Conservation (phyloP, 1,139 yeast genomes). For the Saccharomycopsis hybrid region DNA sequence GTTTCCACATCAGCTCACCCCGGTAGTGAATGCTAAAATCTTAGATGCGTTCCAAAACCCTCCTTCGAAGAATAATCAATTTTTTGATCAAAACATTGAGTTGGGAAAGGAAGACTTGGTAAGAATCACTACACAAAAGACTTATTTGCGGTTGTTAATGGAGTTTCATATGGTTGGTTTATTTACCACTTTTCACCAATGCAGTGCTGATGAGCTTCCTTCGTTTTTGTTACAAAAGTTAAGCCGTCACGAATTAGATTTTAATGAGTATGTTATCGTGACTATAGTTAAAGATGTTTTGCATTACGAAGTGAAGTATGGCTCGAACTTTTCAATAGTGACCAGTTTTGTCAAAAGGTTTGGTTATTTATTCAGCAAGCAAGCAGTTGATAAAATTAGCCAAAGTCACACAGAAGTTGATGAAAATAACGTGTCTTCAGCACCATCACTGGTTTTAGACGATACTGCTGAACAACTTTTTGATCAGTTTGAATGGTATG, state of each 20-base stretch:
- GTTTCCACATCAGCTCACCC: constrained; percentile 49
- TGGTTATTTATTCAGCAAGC: constrained; percentile 1
- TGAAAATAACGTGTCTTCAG: too few relatives aligned
- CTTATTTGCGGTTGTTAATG: constrained; percentile 46
- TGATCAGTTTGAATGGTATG: constrained; percentile 11
- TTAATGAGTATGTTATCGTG: neutral
- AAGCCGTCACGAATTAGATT: too few relatives aligned
- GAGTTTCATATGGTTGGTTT: constrained; percentile 65
- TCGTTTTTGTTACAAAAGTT: constrained; percentile 18
- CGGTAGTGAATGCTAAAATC: constrained; percentile 42
- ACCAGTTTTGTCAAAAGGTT: constrained; percentile 8
- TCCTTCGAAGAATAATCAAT: constrained; percentile 20
- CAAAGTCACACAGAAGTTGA: too few relatives aligned
- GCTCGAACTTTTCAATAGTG: constrained; percentile 19
- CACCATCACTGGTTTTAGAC: too few relatives aligned
- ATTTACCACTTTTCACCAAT: too few relatives aligned
- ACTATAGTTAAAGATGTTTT: constrained; percentile 22
- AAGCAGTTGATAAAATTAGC: neutral
- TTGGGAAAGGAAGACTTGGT: constrained; percentile 40
- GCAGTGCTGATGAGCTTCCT: too few relatives aligned
- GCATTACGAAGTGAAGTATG: constrained; percentile 31
- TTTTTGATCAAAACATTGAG: constrained; percentile 21
- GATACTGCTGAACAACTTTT: too few relatives aligned
- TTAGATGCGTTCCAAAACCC: constrained; percentile 42
- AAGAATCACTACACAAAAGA: constrained; percentile 41